A percentile compares a stretch with the other conserved stretches of the same genome.
Conservation (phyloP, 2,329 filamentous ascomycete genomes). For the Claviceps sp. region DNA sequence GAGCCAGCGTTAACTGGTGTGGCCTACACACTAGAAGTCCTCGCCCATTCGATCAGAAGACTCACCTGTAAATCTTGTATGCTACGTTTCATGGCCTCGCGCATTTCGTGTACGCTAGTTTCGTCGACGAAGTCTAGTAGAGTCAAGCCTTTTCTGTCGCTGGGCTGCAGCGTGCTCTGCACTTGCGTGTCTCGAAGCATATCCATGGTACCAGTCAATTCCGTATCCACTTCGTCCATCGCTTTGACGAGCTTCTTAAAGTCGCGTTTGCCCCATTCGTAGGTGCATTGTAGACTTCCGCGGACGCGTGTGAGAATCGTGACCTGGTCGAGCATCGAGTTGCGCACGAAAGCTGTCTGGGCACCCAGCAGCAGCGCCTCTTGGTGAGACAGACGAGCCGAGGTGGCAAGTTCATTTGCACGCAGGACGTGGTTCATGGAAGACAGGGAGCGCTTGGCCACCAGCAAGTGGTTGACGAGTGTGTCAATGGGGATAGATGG, state of each 20-base stretch:
- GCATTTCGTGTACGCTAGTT: conserved; percentile 50
- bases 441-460: conserved; percentile 75
- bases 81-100: conserved; percentile 53
- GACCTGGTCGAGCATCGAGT: conserved; percentile 44
- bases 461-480: conserved; percentile 72
- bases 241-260: conserved; percentile 48
- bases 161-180: conserved; percentile 47
- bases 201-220: conserved; percentile 53
- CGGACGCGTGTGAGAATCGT: conserved; percentile 38
- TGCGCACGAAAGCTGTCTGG: conserved; percentile 53
- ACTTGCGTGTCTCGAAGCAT: conserved; percentile 52
- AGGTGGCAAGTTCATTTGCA: conserved; percentile 73
- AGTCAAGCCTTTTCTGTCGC: conserved; percentile 43
- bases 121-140: conserved; percentile 69
- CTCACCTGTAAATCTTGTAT: conserved; percentile 56
- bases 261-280: conserved; percentile 44
- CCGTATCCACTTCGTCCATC: conserved; percentile 53
- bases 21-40: too few relatives aligned
- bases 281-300: conserved; percentile 37
- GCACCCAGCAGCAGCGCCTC: conserved; percentile 63
- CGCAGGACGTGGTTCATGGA: conserved; percentile 73
- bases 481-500: conserved; percentile 45
- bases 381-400: conserved; percentile 62
- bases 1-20: background rate
- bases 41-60: background rate